A percentile compares a stretch with the other conserved stretches of the same genome.
Evolutionary conservation across 345 rosid genomes (phyloP).

Genomic region (Brassica incana): DNA sequence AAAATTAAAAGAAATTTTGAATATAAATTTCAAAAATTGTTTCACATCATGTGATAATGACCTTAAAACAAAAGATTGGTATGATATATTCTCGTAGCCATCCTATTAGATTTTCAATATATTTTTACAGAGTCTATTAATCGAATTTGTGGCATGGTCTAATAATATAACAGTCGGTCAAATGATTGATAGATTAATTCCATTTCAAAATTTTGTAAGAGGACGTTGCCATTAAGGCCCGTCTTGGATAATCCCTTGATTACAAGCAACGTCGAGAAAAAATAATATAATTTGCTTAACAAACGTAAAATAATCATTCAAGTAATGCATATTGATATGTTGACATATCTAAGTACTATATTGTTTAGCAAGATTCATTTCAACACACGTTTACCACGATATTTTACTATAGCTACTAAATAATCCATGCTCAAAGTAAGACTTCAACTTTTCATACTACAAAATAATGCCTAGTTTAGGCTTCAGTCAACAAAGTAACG

Average conservation of each 20-base stretch:
- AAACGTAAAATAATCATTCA: constrained; percentile 31
- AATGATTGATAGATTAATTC: constrained; percentile 6
- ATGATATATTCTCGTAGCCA: constrained; percentile 27
- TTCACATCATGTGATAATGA: constrained; percentile 14
- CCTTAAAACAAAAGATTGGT: constrained; percentile 16
- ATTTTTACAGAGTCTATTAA: neutral
- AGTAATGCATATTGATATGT: constrained; percentile 27
- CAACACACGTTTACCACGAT: constrained; percentile 19
- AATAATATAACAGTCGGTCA: neutral
- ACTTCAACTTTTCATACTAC: neutral
- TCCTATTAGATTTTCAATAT: neutral
- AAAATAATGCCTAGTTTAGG: too few species aligned
- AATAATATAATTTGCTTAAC: constrained; percentile 3
- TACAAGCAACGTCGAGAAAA: constrained; percentile 7
- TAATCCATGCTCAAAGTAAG: neutral
- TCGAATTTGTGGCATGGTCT: constrained; percentile 6
- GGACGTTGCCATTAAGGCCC: constrained; percentile 39
- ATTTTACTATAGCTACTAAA: constrained; percentile 19
- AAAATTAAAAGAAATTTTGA: too few species aligned
- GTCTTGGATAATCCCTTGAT: neutral
- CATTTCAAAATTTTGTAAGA: constrained; percentile 5
- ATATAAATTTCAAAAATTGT: too few species aligned
- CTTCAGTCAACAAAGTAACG: too few species aligned
- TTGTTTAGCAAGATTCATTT: constrained; percentile 6
- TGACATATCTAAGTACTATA: constrained; percentile 13